Conservation (phyloP, 1,284 basidiomycete genomes). For the Moesziomyces parantarcticus region DNA sequence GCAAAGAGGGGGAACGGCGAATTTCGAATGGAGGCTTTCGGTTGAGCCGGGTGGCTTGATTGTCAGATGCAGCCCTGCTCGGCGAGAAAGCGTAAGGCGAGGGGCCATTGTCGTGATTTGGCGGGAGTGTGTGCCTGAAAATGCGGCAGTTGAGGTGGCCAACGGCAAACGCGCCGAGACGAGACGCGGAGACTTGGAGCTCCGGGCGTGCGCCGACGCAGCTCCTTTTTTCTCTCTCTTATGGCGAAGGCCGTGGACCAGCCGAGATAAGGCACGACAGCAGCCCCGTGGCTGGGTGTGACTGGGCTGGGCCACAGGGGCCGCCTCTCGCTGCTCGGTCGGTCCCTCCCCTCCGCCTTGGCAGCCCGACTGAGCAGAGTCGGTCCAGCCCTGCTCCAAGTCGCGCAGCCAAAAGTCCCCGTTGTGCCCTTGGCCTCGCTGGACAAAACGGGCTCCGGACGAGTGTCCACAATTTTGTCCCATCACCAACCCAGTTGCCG, state of each 20-base stretch:
- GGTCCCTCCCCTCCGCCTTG: background rate
- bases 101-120: no score
- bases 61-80: no score
- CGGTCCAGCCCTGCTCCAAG: no score
- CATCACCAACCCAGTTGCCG: background rate
- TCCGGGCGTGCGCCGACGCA: conserved; percentile 4
- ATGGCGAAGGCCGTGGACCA: background rate
- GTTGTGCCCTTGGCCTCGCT: background rate
- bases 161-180: background rate
- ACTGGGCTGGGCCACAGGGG: no score
- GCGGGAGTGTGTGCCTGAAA: no score
- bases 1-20: no score
- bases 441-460: conserved; percentile 7
- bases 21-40: no score
- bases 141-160: no score
- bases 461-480: conserved; percentile 33
- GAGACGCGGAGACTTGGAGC: background rate
- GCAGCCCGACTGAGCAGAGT: background rate
- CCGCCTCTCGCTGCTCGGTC: background rate
- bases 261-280: background rate
- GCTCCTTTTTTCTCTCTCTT: conserved; percentile 2
- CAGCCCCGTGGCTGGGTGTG: no score
- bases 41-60: no score
- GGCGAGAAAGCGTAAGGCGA: no score
- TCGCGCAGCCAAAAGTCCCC: no score